These are phyloP conservation scores for Erodium maritimum DNA, from an alignment of 345 rosid genomes.

Conservation along the genomic window DNA sequence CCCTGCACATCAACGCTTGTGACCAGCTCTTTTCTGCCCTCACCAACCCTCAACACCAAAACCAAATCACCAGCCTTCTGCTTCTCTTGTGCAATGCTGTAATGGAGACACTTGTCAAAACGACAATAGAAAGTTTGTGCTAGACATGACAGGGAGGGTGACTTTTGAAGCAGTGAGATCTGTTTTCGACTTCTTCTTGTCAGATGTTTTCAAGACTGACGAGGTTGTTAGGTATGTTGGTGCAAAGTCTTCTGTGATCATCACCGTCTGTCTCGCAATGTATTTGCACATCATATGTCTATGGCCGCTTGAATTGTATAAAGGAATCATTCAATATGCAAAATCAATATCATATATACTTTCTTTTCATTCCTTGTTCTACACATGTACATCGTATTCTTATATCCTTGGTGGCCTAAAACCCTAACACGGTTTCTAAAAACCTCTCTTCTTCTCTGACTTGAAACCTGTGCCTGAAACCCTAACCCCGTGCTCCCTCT, in stretches of 20 bases:
- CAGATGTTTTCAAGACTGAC: conserved; percentile 46
- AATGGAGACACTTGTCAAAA: conserved; percentile 58
- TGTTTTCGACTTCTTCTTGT: conserved; percentile 38
- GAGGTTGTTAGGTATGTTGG: conserved; percentile 54
- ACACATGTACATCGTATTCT: no score
- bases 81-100: conserved; percentile 71
- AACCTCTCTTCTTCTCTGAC: no score
- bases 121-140: conserved; percentile 67
- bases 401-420: no score
- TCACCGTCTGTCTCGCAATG: conserved; percentile 66
- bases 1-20: conserved; percentile 63
- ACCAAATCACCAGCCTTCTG: conserved; percentile 49
- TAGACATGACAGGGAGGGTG: conserved; percentile 89
- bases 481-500: no score
- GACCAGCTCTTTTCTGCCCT: conserved; percentile 71
- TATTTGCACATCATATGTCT: conserved; percentile 56
- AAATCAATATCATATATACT: no score
- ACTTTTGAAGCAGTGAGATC: conserved; percentile 64
- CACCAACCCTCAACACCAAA: conserved; percentile 77
- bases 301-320: conserved; percentile 29
- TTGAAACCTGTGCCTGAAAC: no score
- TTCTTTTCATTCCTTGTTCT: no score
- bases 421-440: no score
- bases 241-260: conserved; percentile 58
- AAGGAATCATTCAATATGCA: background rate